Evolutionary conservation across 2,329 filamentous ascomycete genomes (phyloP).

Genomic region (Claviceps fusiformis): DNA sequence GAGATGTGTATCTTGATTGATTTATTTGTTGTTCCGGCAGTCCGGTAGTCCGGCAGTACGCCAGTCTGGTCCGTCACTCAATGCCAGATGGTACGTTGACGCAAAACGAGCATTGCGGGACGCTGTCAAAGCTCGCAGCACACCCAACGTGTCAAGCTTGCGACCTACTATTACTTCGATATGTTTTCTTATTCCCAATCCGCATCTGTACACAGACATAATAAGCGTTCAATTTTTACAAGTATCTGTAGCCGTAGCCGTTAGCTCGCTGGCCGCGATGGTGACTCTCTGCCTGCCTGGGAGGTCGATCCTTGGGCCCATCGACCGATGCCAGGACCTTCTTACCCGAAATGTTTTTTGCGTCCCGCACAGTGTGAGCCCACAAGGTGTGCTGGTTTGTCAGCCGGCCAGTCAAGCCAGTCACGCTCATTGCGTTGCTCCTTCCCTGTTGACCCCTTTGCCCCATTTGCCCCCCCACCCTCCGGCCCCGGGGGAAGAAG

Average conservation of each 20-base stretch:
- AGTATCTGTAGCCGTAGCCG: background rate
- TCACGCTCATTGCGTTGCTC: background rate
- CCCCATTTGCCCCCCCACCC: background rate
- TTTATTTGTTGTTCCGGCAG: background rate
- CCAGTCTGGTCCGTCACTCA: background rate
- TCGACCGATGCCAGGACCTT: slow-evolving; percentile 2
- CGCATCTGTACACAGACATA: background rate
- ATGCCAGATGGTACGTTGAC: background rate
- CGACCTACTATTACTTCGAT: background rate
- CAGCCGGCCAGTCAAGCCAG: slow-evolving; percentile 2
- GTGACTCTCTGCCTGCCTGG: background rate
- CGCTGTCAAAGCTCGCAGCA: background rate
- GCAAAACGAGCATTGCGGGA: background rate
- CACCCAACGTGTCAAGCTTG: background rate
- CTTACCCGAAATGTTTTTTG: background rate
- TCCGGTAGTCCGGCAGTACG: too few relatives aligned
- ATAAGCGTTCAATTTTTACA: background rate
- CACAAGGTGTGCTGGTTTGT: background rate
- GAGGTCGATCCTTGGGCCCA: slow-evolving; percentile 1
- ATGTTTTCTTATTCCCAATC: background rate
- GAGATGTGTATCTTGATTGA: background rate
- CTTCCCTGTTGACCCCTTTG: background rate
- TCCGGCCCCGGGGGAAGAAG: background rate
- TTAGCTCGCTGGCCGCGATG: background rate
- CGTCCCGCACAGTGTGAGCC: slow-evolving; percentile 3